phyloP scores from a whole-genome alignment of 2,329 filamentous ascomycete genomes.

The Ustilaginoidea virens region DNA sequence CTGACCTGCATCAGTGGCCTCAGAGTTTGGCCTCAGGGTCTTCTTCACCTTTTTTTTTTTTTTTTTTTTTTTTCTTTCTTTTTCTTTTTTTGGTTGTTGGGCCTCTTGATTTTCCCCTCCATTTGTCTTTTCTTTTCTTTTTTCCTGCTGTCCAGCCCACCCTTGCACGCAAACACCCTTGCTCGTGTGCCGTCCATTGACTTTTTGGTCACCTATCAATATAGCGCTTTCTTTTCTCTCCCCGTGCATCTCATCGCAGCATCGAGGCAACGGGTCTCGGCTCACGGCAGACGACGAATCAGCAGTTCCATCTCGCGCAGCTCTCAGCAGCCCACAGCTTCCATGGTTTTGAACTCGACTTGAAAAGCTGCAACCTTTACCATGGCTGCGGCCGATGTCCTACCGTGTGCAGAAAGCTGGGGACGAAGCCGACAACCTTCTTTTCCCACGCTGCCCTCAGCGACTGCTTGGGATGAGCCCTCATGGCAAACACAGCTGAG shows the following conservation, averaged over 20 bases:
- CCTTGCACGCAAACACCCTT: not conserved
- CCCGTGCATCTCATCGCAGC: not conserved
- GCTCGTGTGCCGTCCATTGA: not conserved
- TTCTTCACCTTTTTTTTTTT: no score
- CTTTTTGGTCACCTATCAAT: no score
- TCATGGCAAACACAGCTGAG: conserved; percentile 19
- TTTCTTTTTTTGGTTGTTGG: not conserved
- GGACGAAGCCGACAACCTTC: conserved; percentile 24
- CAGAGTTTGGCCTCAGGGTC: no score
- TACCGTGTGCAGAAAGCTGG: conserved; percentile 26
- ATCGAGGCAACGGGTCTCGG: conserved; percentile 1
- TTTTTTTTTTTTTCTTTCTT: no score
- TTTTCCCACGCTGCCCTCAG: conserved; percentile 18
- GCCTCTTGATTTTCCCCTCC: not conserved
- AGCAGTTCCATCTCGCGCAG: conserved; percentile 2
- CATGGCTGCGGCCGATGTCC: conserved; percentile 38
- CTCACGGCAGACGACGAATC: conserved; percentile 1
- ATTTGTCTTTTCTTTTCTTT: not conserved
- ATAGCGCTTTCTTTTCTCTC: not conserved
- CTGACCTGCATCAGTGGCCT: no score
- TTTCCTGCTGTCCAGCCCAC: not conserved
- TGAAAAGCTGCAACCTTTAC: conserved; percentile 30
- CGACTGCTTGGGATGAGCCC: conserved; percentile 11
- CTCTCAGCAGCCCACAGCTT: conserved; percentile 18
- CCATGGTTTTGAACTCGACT: conserved; percentile 35